Base-by-base conservation (phyloP, 345 rosid genomes). In the Euphorbia peplus region DNA sequence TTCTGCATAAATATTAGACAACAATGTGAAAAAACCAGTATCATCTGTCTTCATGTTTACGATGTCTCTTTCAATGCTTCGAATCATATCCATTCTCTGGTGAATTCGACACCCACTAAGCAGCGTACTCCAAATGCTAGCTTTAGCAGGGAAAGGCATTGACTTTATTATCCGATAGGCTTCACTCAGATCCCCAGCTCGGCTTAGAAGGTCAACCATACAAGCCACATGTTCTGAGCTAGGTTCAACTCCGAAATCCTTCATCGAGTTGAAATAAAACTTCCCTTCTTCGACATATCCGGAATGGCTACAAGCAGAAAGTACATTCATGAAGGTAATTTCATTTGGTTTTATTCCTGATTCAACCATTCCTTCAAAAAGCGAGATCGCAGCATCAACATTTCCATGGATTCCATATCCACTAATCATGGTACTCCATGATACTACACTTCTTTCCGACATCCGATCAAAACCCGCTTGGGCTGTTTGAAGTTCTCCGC, bases 221-320 rank as follows among this genome's bases (percentile, higher is more conserved):
- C 97, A 93, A 26, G 95, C 88, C 42, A 73, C 85, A 70, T 93
- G 97, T 72, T 91, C 97, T 14, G 79, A 81, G 73, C 79, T 73
- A 5, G 97, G 92, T 54, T 73, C 79, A 55, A 90, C 76, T 57
- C 79, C 86, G 19, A 78, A 86, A 46, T 80, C 73, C 72, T 67
- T 77, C 95, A 90, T 87, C 59, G 59, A 76, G 67, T 84, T 70
- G 28, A 87, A 86, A 76, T 80, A 93, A 67, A 57, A 73, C 63
- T 79, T 84, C 44, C 97, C 97, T 68, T 79, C 75, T 78, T 88
- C 81, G 21, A 85, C 77, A 4, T 74, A 81, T 70, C 97, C 97
- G 50, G 90, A 80, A 79, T 91, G 98, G 76, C 91, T 81, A 77
- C 98, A 91, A 75, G 96, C 90, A 10, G 89, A 88, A 24, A 88